Conservation (phyloP, 495 filamentous ascomycete genomes). For the Filosporella fistucella region DNA sequence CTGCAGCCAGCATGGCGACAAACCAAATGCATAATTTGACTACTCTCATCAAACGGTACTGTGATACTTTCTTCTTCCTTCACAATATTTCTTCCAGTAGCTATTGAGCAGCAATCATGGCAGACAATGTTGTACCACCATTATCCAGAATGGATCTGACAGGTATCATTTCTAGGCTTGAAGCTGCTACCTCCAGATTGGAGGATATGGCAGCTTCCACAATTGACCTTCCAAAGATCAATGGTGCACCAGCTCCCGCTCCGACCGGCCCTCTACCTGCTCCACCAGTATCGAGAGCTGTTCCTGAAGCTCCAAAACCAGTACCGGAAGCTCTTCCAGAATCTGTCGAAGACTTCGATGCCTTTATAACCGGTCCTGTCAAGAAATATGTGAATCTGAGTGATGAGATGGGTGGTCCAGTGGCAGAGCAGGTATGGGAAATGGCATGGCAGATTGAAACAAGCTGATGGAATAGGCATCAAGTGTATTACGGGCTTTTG, state of each 20-base stretch:
- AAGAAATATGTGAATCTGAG: slow-evolving; percentile 75
- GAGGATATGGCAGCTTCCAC: slow-evolving; percentile 89
- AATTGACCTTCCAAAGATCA: slow-evolving; percentile 45
- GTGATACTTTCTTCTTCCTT: slow-evolving; percentile 8
- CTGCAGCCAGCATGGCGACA: slow-evolving; percentile 36
- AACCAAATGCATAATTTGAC: slow-evolving; percentile 92
- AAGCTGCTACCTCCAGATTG: slow-evolving; percentile 92
- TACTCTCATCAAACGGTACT: slow-evolving; percentile 96
- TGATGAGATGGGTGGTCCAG: slow-evolving; percentile 66
- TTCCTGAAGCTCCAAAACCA: slow-evolving; percentile 36
- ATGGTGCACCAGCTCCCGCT: slow-evolving; percentile 27
- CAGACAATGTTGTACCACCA: slow-evolving; percentile 20
- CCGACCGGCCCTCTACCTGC: slow-evolving; percentile 32
- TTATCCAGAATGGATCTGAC: slow-evolving; percentile 34
- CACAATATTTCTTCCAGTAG: slow-evolving; percentile 1
- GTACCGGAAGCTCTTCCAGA: slow-evolving; percentile 62
- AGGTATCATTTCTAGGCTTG: slow-evolving; percentile 63
- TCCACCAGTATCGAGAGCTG: slow-evolving; percentile 27
- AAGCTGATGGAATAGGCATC: slow-evolving; percentile 21
- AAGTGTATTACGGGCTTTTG: slow-evolving; percentile 43
- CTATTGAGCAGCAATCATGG: slow-evolving; percentile 13
- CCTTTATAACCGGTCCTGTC: slow-evolving; percentile 69
- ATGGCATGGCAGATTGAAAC: background rate
- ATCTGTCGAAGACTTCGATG: slow-evolving; percentile 80
- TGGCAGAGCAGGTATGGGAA: slow-evolving; percentile 62